Percentiles rank a stretch among this genome's conserved stretches.
These are phyloP conservation scores for Alternaria longipes DNA, from an alignment of 2,329 filamentous ascomycete species.

Conservation along the genomic window DNA sequence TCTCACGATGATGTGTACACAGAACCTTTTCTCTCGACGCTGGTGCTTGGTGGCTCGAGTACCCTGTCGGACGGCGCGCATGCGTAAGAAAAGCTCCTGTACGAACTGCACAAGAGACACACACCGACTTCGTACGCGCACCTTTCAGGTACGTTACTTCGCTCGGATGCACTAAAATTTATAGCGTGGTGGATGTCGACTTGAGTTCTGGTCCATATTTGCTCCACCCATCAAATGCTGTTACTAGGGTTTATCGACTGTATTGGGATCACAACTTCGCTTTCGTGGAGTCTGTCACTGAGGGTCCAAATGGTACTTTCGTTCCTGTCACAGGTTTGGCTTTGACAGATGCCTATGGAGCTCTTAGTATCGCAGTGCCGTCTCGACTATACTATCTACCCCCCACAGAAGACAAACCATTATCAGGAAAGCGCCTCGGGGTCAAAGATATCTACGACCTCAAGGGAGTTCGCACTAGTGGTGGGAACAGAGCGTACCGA, in stretches of 20 bases:
- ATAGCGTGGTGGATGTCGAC: not conserved
- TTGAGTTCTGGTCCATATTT: constrained; percentile 19
- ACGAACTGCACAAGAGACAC: too few species aligned
- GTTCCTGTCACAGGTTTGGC: constrained; percentile 19
- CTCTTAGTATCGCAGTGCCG: constrained; percentile 24
- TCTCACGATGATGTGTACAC: constrained; percentile 18
- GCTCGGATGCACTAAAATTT: constrained; percentile 11
- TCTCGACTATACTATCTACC: constrained; percentile 23
- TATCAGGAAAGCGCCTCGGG: constrained; percentile 21
- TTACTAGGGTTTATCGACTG: constrained; percentile 21
- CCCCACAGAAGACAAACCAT: constrained; percentile 11
- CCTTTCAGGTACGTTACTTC: not conserved
- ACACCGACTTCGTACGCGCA: too few species aligned
- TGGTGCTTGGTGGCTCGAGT: constrained; percentile 15
- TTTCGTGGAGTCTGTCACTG: constrained; percentile 20
- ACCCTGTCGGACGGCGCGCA: constrained; percentile 3
- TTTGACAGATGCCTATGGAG: constrained; percentile 16
- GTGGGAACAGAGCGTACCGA: constrained; percentile 26
- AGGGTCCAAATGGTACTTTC: constrained; percentile 22
- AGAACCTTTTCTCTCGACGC: constrained; percentile 11
- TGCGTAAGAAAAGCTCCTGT: not conserved
- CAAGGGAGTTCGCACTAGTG: constrained; percentile 22
- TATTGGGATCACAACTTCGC: constrained; percentile 24
- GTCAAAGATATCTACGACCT: constrained; percentile 33
- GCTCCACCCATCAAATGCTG: constrained; percentile 14